These are phyloP conservation scores for Cercospora sesami DNA, from an alignment of 2,329 filamentous ascomycete species.

Conservation along the genomic window DNA sequence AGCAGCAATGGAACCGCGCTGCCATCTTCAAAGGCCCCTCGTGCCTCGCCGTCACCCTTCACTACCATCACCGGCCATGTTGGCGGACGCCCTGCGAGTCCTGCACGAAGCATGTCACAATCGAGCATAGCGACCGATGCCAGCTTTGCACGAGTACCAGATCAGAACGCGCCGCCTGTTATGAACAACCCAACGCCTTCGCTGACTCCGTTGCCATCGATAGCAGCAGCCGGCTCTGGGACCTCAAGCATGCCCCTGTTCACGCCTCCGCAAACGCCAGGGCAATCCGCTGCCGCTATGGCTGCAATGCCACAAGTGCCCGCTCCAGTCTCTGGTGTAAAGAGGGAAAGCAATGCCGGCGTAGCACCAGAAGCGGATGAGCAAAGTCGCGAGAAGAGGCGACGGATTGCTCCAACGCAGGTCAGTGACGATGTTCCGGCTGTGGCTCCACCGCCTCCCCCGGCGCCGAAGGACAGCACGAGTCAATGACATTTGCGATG, in stretches of 20 bases:
- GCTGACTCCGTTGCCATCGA: slow-evolving; percentile 37
- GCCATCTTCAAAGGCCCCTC: slow-evolving; percentile 20
- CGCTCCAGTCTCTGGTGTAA: slow-evolving; percentile 23
- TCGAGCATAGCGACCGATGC: slow-evolving; percentile 73
- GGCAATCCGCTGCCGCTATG: slow-evolving; percentile 39
- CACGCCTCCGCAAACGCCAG: slow-evolving; percentile 86
- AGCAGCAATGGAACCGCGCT: slow-evolving; percentile 16
- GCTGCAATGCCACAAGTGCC: slow-evolving; percentile 13
- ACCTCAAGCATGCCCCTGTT: slow-evolving; percentile 64
- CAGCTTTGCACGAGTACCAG: slow-evolving; percentile 46
- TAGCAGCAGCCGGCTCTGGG: slow-evolving; percentile 39
- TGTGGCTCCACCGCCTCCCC: slow-evolving; percentile 3
- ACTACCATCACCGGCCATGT: slow-evolving; percentile 22
- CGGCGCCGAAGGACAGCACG: slow-evolving; percentile 1
- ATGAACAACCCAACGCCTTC: slow-evolving; percentile 40
- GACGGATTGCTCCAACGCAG: slow-evolving; percentile 49
- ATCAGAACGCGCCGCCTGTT: slow-evolving; percentile 42
- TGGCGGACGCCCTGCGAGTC: slow-evolving; percentile 66
- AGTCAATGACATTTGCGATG: not conserved
- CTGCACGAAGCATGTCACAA: slow-evolving; percentile 79
- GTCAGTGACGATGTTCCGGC: slow-evolving; percentile 29
- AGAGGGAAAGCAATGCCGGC: slow-evolving; percentile 35
- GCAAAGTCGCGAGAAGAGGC: slow-evolving; percentile 44
- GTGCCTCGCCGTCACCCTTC: slow-evolving; percentile 60
- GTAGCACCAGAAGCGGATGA: slow-evolving; percentile 42